Base-by-base conservation (phyloP, 208 protist species). In the Trypanosoma boissoni region DNA sequence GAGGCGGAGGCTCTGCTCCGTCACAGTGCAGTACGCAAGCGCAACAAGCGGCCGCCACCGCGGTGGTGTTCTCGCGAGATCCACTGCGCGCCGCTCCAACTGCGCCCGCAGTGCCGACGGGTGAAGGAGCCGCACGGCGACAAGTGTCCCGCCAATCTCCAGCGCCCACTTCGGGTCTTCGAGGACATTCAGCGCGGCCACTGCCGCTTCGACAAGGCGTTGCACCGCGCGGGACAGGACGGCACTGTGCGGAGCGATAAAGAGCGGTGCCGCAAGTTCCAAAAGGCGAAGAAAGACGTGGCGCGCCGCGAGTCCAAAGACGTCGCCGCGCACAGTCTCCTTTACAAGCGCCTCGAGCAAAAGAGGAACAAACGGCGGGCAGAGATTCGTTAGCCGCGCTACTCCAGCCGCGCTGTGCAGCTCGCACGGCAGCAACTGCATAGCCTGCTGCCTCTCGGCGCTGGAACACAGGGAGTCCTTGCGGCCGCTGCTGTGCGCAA, bases 321-420 rank as follows among this genome's bases (percentile, higher is more conserved):
- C 2, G 27, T 41, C 43, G 1, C 28, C 28, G 27, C 51, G 39
- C 7, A 57, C 44, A 43, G 58, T 50, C 41, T 68, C 50, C 59
- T 64, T 68, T 34, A 77, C 21, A 12, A 77, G 50, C 14, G 54
- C 48, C 31, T 77, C 71, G n/a, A 77, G 57, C 1, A 80, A 21
- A 10, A 65, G 21, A 16, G 61, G 60, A 16, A 72, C 4, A 54
- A 80, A 58, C 3, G 62, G 49, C 6, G 74, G 59, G 18, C 49
- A 76, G n/a, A 71, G 20, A 7, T 36, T 34, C 4, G 21, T 48
- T 8, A 76, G 26, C 7, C 59, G 55, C 39, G 45, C 7, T 1
- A 80, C 39, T 14, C 68, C 74, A 21, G 52, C 45, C 28, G 57
- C 21, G 8, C 58, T 54, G 20, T 64, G 74, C 3, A 76, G 54